Conservation (phyloP, 148 eudicot genomes). For the Camellia granthamiana region DNA sequence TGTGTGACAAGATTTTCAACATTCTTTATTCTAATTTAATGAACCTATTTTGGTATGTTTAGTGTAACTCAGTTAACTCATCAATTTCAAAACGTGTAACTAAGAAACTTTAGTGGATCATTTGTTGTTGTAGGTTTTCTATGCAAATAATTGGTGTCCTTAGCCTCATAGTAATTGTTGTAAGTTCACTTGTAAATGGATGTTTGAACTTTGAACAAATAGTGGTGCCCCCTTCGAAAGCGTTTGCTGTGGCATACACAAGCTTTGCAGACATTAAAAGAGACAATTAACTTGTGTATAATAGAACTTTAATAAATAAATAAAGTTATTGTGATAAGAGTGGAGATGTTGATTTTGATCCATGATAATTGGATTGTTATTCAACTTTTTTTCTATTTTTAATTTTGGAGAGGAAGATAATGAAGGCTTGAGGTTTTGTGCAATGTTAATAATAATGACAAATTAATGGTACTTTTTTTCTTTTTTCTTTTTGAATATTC, state of each 20-base stretch:
- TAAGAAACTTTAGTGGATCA: background rate
- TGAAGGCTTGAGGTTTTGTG: background rate
- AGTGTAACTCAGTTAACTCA: background rate
- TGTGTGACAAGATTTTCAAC: background rate
- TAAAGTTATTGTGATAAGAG: background rate
- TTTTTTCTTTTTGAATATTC: background rate
- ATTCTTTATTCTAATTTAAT: background rate
- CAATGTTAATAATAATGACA: background rate
- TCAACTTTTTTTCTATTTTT: background rate
- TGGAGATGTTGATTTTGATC: conserved; percentile 3
- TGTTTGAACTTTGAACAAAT: background rate
- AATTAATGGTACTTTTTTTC: background rate
- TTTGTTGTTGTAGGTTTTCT: background rate
- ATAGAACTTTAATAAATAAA: background rate
- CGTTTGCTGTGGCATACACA: background rate
- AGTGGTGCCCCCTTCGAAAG: background rate
- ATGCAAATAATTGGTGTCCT: background rate
- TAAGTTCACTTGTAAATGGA: background rate
- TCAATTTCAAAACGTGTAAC: no score
- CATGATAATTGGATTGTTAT: background rate
- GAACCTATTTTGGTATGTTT: background rate
- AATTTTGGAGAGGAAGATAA: background rate
- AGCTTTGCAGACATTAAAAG: background rate
- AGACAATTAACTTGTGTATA: background rate
- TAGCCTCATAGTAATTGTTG: background rate